These are phyloP conservation scores for Eutypella sp. DNA, from an alignment of 2,329 filamentous ascomycete species.

Conservation along the genomic window DNA sequence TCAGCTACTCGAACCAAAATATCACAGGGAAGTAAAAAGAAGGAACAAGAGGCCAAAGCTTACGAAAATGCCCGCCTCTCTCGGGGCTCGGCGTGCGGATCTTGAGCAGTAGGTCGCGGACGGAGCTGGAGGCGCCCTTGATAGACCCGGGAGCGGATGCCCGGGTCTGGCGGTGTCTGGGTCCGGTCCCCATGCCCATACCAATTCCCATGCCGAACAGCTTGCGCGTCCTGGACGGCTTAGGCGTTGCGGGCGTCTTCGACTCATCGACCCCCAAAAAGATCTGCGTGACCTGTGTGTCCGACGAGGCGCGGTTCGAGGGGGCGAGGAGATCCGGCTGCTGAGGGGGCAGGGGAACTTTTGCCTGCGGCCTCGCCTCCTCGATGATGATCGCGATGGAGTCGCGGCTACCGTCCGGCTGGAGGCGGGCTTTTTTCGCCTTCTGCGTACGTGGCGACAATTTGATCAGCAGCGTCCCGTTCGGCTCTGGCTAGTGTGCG, in stretches of 20 bases:
- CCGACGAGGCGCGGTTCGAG: no score
- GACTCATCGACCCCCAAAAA: no score
- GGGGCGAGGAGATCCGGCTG: no score
- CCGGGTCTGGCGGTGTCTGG: no score
- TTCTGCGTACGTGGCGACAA: neutral
- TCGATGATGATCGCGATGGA: neutral
- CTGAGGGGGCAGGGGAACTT: neutral
- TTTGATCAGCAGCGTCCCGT: neutral
- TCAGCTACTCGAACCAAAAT: no score
- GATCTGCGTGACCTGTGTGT: no score
- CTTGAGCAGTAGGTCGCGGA: constrained; percentile 35
- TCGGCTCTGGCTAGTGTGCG: no score
- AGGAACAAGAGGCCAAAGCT: neutral
- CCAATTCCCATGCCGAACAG: constrained; percentile 37
- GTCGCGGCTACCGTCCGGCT: neutral
- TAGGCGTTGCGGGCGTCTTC: constrained; percentile 19
- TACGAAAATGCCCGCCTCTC: no score
- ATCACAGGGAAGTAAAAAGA: no score
- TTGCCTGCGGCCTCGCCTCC: neutral
- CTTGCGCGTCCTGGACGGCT: constrained; percentile 25
- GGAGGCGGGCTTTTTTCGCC: neutral
- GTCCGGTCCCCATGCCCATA: no score
- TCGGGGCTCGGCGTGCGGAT: no score
- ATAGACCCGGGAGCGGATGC: no score
- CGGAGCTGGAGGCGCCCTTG: constrained; percentile 36